phyloP scores from a whole-genome alignment of 768 basidiomycete species.

The Leccinum ochraceum region DNA sequence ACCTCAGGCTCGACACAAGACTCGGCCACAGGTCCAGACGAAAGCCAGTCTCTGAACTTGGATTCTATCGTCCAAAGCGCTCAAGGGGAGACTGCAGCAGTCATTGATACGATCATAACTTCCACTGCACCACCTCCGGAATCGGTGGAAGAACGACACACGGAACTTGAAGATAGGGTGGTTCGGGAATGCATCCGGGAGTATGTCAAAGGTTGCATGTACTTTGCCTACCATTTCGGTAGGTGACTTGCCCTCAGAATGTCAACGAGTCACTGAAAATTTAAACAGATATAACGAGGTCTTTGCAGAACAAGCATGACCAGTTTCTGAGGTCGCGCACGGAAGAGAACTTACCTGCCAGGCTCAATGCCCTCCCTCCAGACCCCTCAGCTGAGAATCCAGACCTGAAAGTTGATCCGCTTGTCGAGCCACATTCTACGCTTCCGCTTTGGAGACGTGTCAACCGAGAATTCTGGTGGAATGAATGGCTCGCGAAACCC shows the following conservation, averaged over 20 bases:
- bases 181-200: conserved; percentile 76
- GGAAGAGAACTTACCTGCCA: conserved; percentile 58
- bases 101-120: conserved; percentile 58
- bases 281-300: conserved; percentile 72
- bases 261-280: not conserved
- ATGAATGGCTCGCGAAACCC: conserved; percentile 81
- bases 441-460: conserved; percentile 92
- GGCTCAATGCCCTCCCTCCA: conserved; percentile 53
- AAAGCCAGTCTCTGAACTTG: conserved; percentile 32
- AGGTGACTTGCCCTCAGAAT: conserved; percentile 18
- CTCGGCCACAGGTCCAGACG: conserved; percentile 13
- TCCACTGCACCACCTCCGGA: conserved; percentile 62
- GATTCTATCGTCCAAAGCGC: conserved; percentile 45
- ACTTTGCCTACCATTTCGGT: conserved; percentile 88
- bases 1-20: conserved; percentile 15
- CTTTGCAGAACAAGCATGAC: conserved; percentile 78
- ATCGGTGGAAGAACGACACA: conserved; percentile 64
- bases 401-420: conserved; percentile 46
- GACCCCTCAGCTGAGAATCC: conserved; percentile 25
- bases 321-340: conserved; percentile 56
- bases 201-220: conserved; percentile 85
- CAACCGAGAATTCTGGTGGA: conserved; percentile 95
- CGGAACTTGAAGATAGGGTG: conserved; percentile 82
- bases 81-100: conserved; percentile 50
- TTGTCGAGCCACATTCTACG: conserved; percentile 72